Percentiles rank a stretch among this genome's conserved stretches.
These are phyloP conservation scores for Phaffia tasmanica DNA, from an alignment of 768 basidiomycete species.

Conservation along the genomic window DNA sequence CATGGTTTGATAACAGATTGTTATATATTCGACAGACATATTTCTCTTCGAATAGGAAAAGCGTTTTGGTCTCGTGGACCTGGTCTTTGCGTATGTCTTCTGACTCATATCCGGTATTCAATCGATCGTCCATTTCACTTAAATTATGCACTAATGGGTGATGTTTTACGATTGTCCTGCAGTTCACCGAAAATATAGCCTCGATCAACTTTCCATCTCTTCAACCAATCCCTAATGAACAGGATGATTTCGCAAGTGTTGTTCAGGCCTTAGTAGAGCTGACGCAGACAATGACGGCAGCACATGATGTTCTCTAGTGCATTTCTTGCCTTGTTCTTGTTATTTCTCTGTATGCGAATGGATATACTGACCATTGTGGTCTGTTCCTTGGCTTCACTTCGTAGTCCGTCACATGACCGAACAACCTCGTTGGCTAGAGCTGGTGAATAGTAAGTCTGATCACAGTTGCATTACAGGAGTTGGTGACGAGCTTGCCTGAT, in stretches of 20 bases:
- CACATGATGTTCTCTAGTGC: background rate
- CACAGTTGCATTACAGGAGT: background rate
- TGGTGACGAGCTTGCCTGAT: background rate
- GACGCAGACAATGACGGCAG: slow-evolving; percentile 28
- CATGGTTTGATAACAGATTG: background rate
- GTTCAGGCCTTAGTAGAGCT: slow-evolving; percentile 28
- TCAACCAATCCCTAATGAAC: slow-evolving; percentile 22
- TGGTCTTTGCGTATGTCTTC: slow-evolving; percentile 21
- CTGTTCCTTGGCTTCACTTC: too few species aligned
- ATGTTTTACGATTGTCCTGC: background rate
- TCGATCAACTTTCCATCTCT: slow-evolving; percentile 28
- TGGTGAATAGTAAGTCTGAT: slow-evolving; percentile 26
- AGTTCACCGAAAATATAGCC: slow-evolving; percentile 20
- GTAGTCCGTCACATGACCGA: slow-evolving; percentile 26
- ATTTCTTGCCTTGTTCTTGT: background rate
- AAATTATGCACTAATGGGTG: too few species aligned
- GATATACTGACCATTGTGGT: slow-evolving; percentile 26
- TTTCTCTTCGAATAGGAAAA: slow-evolving; percentile 28
- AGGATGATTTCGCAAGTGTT: slow-evolving; percentile 28
- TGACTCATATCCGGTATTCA: background rate
- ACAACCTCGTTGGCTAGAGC: slow-evolving; percentile 25
- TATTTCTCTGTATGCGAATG: background rate
- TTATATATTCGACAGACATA: slow-evolving; percentile 30
- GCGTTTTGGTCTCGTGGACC: slow-evolving; percentile 30
- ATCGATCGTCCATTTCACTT: background rate